phyloP scores from a whole-genome alignment of 257 asterid species.

The Capsicum chinense region DNA sequence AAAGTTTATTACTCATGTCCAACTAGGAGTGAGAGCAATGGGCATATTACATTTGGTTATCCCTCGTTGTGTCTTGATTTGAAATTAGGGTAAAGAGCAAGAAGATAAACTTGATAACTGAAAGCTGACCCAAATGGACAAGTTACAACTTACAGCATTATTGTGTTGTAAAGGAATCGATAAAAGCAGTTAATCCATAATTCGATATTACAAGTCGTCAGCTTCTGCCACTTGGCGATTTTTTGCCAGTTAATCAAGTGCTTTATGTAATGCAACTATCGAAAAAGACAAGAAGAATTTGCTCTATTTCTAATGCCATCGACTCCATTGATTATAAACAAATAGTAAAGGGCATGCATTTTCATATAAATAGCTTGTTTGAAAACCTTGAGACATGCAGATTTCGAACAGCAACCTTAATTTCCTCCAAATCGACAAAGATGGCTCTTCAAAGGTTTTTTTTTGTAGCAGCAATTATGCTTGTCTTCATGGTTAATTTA shows the following conservation, averaged over 20 bases:
- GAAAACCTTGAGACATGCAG: background rate
- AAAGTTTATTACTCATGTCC: background rate
- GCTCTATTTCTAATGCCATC: slow-evolving; percentile 15
- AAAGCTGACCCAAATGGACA: background rate
- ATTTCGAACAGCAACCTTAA: background rate
- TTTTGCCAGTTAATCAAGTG: background rate
- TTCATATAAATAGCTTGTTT: slow-evolving; percentile 6
- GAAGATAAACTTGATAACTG: background rate
- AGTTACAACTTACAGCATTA: background rate
- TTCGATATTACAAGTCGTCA: background rate
- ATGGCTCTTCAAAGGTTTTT: background rate
- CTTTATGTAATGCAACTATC: background rate
- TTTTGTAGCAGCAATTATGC: slow-evolving; percentile 17
- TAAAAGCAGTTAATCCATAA: background rate
- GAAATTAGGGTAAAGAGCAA: background rate
- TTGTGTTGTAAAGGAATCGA: background rate
- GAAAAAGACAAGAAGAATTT: background rate
- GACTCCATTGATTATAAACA: background rate
- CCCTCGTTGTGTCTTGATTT: background rate
- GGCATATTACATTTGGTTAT: background rate
- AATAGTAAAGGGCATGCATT: background rate
- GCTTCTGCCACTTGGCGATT: background rate
- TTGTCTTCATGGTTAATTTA: background rate
- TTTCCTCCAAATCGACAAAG: background rate
- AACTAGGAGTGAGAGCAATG: background rate